Base-by-base conservation (phyloP, 139 green algal genomes). In the Desmodesmus armatus region DNA sequence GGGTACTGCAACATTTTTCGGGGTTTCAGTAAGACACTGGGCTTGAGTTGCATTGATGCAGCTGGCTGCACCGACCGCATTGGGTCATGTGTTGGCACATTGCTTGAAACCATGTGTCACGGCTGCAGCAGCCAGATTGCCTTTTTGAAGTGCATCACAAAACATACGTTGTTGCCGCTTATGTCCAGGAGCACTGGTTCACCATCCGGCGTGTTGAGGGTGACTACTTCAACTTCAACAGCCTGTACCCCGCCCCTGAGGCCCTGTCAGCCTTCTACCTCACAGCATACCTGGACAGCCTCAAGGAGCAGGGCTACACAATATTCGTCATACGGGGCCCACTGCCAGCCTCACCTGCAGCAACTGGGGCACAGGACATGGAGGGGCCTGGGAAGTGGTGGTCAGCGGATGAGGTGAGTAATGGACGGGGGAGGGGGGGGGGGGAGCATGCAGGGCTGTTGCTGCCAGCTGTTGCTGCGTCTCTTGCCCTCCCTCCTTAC, bases 141-240 rank as follows among this genome's bases (percentile, higher is more conserved):
- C n/a, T n/a, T n/a, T n/a, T n/a, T n/a, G n/a, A n/a, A n/a, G n/a
- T n/a, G n/a, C n/a, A n/a, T n/a, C n/a, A n/a, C n/a, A n/a, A n/a
- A n/a, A n/a, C n/a, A n/a, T 17, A 13, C 51, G 51, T 13, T 17
- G n/a, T n/a, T n/a, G n/a, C n/a, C n/a, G n/a, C n/a, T n/a, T n/a
- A n/a, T n/a, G n/a, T 66, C 9, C 89, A 93, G 90, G 89, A 96
- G 86, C 95, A 98, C 85, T 98, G 95, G 95, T 97, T 98, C 78
- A 95, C 94, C 7, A 89, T 98, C 13, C 86, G 95, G 0, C 69
- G 78, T 2, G 66, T 97, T 5, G 40, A 51, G 1, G 92, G 76
- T 5, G 51, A 91, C 43, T 96, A 89, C 92, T 98, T 90, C 89
- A 96, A 98, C 87, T 96, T 98, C 90, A 98, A 98, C 87, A 94